A percentile compares a stretch with the other conserved stretches of the same genome.
phyloP scores from a whole-genome alignment of 345 rosid species.

The Syzygium aromaticum region DNA sequence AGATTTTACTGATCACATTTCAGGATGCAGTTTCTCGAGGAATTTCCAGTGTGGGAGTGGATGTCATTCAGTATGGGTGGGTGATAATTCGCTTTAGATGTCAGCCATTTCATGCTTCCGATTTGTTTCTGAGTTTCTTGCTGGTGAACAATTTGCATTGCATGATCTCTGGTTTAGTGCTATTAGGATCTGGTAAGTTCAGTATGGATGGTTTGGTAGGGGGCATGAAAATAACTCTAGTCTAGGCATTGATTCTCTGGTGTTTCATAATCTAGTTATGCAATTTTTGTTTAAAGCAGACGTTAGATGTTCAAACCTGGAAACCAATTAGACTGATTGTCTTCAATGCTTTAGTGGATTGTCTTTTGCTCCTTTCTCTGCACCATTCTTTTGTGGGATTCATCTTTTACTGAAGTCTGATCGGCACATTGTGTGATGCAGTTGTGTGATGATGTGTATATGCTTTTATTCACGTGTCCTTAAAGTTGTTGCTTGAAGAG shows the following conservation, averaged over 20 bases:
- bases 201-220: not conserved
- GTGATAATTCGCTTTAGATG: slow-evolving; percentile 12
- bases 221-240: not conserved
- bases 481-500: not conserved
- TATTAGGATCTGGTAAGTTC: not conserved
- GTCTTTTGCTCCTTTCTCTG: not conserved
- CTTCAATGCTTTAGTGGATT: not conserved
- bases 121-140: not conserved
- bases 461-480: not conserved
- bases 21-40: slow-evolving; percentile 94
- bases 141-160: not conserved
- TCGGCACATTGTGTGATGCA: not conserved
- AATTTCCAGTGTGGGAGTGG: slow-evolving; percentile 56
- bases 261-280: not conserved
- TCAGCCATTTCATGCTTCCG: not conserved
- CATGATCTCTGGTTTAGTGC: not conserved
- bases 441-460: not conserved
- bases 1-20: slow-evolving; percentile 13
- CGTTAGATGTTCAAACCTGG: not conserved
- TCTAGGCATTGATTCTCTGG: not conserved
- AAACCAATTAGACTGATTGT: not conserved
- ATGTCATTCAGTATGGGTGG: slow-evolving; percentile 88
- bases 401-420: not conserved
- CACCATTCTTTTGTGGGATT: not conserved
- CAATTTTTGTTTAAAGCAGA: not conserved